These are phyloP conservation scores for Cordia subcordata DNA, from an alignment of 257 asterid genomes.

Conservation along the genomic window DNA sequence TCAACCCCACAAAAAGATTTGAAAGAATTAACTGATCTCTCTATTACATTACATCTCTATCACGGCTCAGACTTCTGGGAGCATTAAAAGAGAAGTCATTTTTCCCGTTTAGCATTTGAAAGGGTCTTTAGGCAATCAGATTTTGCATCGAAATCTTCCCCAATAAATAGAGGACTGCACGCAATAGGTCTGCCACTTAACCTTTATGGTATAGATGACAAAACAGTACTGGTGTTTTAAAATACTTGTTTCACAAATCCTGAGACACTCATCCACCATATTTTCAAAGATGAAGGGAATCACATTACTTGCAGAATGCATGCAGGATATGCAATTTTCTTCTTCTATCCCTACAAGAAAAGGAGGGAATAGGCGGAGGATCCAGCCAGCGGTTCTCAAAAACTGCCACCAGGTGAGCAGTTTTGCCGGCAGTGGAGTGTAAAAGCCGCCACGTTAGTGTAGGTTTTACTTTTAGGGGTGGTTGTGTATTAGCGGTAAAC, in stretches of 20 bases:
- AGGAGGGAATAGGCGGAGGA: too few relatives aligned
- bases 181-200: background rate
- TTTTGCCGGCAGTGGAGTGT: too few relatives aligned
- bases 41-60: constrained; percentile 43
- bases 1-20: constrained; percentile 31
- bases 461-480: too few relatives aligned
- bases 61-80: constrained; percentile 33
- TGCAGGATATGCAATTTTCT: background rate
- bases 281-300: background rate
- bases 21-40: constrained; percentile 26
- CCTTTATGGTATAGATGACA: constrained; percentile 1
- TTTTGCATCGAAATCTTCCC: background rate
- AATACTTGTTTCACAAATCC: background rate
- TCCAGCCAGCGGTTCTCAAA: too few relatives aligned
- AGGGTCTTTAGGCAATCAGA: background rate
- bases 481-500: too few relatives aligned
- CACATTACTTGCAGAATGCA: constrained; percentile 1
- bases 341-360: too few relatives aligned
- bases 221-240: constrained; percentile 2
- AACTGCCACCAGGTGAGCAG: too few relatives aligned
- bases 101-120: constrained; percentile 21
- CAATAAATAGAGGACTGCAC: background rate
- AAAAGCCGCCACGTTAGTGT: too few relatives aligned
- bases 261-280: constrained; percentile 1
- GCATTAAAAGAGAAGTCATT: constrained; percentile 32